A percentile compares a stretch with the other conserved stretches of the same genome.
Evolutionary conservation across 2,329 filamentous ascomycete genomes (phyloP).

Genomic region (Colletotrichum paranaense): DNA sequence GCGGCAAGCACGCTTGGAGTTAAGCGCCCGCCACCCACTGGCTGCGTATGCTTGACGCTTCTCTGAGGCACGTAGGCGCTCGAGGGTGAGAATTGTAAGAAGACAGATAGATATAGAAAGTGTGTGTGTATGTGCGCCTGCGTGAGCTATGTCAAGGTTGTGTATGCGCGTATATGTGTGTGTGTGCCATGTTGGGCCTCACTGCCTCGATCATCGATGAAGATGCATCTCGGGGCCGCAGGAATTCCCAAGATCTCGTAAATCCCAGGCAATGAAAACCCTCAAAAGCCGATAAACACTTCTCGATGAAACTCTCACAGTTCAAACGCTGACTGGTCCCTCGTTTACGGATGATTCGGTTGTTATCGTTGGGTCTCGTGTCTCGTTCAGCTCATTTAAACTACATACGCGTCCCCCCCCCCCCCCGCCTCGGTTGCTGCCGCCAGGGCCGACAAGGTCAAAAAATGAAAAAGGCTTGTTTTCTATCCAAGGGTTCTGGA

Average conservation of each 20-base stretch:
- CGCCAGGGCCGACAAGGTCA: neutral
- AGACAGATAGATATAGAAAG: no score
- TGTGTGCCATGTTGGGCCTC: neutral
- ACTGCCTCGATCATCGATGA: neutral
- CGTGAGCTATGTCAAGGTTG: no score
- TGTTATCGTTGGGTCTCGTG: neutral
- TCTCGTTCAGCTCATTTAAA: neutral
- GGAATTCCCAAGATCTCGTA: neutral
- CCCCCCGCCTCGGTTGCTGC: neutral
- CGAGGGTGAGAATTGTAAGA: neutral
- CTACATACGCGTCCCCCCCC: neutral
- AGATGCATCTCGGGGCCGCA: neutral
- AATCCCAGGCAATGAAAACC: neutral
- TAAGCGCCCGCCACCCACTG: neutral
- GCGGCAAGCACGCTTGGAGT: neutral
- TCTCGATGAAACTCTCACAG: neutral
- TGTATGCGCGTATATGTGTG: no score
- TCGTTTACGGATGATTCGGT: neutral
- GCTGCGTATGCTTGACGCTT: neutral
- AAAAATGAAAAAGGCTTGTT: neutral
- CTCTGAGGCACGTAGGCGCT: neutral
- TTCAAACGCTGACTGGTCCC: neutral
- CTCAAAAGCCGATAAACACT: neutral
- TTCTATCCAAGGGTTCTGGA: neutral
- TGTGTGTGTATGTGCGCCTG: no score